These are phyloP conservation scores for Fusarium dlaminii DNA, from an alignment of 2,329 filamentous ascomycete genomes.

Conservation along the genomic window DNA sequence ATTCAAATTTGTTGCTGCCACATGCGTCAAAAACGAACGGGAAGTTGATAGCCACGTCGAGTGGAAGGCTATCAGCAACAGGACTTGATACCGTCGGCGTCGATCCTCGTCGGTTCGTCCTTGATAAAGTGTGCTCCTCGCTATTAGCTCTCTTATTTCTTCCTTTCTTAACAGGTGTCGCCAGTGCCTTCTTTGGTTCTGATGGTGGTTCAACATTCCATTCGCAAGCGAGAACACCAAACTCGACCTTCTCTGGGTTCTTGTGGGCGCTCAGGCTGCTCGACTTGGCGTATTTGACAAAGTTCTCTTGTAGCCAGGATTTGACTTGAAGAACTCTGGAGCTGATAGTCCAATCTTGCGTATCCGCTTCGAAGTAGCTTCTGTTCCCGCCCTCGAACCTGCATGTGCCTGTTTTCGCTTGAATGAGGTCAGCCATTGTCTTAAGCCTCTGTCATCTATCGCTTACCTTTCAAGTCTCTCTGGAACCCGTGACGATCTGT, in stretches of 20 bases:
- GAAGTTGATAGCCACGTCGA: conserved; percentile 3
- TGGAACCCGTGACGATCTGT: background rate
- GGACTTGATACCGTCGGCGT: background rate
- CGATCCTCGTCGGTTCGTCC: conserved; percentile 27
- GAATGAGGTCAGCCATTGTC: conserved; percentile 8
- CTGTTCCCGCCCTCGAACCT: conserved; percentile 38
- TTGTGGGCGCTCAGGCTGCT: conserved; percentile 47
- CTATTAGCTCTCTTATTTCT: conserved; percentile 41
- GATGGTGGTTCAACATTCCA: conserved; percentile 45
- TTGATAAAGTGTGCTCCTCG: conserved; percentile 36
- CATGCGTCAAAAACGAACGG: conserved; percentile 40
- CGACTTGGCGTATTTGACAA: conserved; percentile 49
- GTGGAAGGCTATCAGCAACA: background rate
- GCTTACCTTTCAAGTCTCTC: conserved; percentile 12
- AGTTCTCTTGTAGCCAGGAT: conserved; percentile 52
- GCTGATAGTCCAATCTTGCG: conserved; percentile 48
- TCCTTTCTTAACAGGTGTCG: conserved; percentile 38
- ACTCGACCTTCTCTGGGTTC: conserved; percentile 50
- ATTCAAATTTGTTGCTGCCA: conserved; percentile 35
- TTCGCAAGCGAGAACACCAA: conserved; percentile 55
- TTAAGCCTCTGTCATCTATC: background rate
- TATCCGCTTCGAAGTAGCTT: conserved; percentile 49
- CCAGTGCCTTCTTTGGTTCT: conserved; percentile 10
- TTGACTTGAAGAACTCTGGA: conserved; percentile 49
- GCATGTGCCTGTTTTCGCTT: background rate